Evolutionary conservation across 2,329 filamentous ascomycete genomes (phyloP).

Genomic region (Trichoderma cornu-damae): DNA sequence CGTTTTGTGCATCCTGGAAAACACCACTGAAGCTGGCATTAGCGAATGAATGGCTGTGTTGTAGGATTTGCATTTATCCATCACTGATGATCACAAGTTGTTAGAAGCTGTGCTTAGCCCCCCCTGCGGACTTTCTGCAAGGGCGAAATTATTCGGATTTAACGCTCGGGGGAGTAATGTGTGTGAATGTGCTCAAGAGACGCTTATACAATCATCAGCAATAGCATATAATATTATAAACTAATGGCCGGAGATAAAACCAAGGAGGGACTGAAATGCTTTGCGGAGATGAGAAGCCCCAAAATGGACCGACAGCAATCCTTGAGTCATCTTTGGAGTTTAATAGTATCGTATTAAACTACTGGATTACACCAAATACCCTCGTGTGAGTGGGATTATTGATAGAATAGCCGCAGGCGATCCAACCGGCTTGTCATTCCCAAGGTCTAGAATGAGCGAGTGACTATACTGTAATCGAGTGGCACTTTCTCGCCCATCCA

Average conservation of each 20-base stretch:
- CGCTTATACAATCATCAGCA: background rate
- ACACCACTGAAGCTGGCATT: too few species aligned
- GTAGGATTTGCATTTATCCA: too few species aligned
- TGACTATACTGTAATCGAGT: conserved; percentile 40
- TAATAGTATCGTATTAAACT: background rate
- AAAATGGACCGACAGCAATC: conserved; percentile 10
- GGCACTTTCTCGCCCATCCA: conserved; percentile 68
- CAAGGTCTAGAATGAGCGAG: background rate
- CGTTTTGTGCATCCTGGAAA: background rate
- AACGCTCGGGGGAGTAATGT: too few species aligned
- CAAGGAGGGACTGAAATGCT: conserved; percentile 2
- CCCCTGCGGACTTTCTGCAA: too few species aligned
- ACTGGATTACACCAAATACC: background rate
- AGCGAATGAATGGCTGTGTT: too few species aligned
- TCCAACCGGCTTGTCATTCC: background rate
- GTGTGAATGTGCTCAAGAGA: background rate
- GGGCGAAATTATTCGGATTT: too few species aligned
- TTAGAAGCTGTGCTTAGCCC: too few species aligned
- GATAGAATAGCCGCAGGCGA: too few species aligned
- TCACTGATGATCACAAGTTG: too few species aligned
- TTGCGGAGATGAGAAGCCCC: conserved; percentile 6
- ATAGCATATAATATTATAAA: background rate
- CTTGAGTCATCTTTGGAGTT: background rate
- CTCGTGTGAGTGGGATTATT: too few species aligned
- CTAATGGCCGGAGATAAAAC: background rate